Evolutionary conservation across 805 yeast species (phyloP).

Genomic region (Ogataea sp.): DNA sequence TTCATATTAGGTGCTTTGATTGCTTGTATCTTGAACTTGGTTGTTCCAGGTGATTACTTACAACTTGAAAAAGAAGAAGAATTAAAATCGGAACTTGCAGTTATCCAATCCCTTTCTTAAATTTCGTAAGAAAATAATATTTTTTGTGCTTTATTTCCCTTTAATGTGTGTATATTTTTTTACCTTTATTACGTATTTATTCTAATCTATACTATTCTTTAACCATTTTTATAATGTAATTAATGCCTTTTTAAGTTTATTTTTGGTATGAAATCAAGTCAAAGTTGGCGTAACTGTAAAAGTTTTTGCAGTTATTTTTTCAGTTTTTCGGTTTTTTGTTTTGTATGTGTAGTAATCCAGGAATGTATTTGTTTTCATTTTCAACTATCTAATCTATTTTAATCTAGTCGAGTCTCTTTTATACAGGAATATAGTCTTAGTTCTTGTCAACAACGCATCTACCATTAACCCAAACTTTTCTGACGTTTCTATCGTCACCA

Average conservation of each 20-base stretch:
- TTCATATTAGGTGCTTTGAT: constrained; percentile 15
- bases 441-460: constrained; percentile 42
- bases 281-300: too few species aligned
- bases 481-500: constrained; percentile 89
- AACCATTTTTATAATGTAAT: neutral
- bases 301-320: too few species aligned
- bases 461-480: constrained; percentile 80
- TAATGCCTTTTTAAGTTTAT: too few species aligned
- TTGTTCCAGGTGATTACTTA: constrained; percentile 6
- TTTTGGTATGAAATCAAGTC: too few species aligned
- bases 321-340: too few species aligned
- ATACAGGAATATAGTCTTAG: too few species aligned
- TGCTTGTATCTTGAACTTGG: constrained; percentile 10
- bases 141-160: neutral
- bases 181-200: neutral
- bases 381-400: too few species aligned
- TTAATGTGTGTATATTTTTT: too few species aligned
- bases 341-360: too few species aligned
- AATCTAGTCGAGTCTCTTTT: too few species aligned
- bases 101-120: neutral
- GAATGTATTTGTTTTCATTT: too few species aligned
- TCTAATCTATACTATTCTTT: neutral
- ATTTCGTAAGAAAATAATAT: neutral
- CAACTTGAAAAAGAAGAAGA: neutral
- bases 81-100: neutral